Evolutionary conservation across 495 filamentous ascomycete species (phyloP).

Genomic region (Penicillium macrosclerotiorum): DNA sequence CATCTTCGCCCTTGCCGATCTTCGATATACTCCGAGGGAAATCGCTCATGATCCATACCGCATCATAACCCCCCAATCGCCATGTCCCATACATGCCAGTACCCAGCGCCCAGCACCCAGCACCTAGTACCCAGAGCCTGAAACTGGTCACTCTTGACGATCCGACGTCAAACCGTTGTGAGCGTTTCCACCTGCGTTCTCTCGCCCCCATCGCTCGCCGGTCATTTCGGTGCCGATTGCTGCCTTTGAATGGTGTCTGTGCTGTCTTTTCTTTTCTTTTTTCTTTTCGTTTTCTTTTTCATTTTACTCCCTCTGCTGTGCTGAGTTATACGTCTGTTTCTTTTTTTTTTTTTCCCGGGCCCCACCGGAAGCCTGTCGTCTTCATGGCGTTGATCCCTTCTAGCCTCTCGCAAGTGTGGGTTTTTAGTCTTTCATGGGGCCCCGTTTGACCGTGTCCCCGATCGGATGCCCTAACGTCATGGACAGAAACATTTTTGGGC

Average conservation of each 20-base stretch:
- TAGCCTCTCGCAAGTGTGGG: no score
- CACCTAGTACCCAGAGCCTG: constrained; percentile 23
- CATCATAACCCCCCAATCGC: no score
- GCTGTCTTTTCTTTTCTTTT: neutral
- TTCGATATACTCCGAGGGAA: constrained; percentile 27
- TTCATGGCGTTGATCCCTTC: neutral
- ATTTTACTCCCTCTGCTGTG: no score
- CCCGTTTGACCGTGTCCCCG: constrained; percentile 6
- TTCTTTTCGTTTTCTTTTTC: no score
- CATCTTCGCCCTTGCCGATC: constrained; percentile 13
- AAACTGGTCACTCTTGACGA: constrained; percentile 27
- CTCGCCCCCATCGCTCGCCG: no score
- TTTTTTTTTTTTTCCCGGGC: constrained; percentile 8
- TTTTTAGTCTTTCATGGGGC: no score
- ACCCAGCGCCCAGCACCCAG: constrained; percentile 4
- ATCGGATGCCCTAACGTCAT: constrained; percentile 13
- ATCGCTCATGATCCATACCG: no score
- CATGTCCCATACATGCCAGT: no score
- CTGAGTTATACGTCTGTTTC: neutral
- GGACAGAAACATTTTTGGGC: constrained; percentile 9
- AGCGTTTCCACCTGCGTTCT: no score
- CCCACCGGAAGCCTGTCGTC: constrained; percentile 7
- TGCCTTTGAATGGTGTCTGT: neutral
- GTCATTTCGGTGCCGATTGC: neutral
- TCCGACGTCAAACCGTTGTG: constrained; percentile 15